phyloP scores from a whole-genome alignment of 73 alveolate genomes.

The Paramecium sexaurelia region DNA sequence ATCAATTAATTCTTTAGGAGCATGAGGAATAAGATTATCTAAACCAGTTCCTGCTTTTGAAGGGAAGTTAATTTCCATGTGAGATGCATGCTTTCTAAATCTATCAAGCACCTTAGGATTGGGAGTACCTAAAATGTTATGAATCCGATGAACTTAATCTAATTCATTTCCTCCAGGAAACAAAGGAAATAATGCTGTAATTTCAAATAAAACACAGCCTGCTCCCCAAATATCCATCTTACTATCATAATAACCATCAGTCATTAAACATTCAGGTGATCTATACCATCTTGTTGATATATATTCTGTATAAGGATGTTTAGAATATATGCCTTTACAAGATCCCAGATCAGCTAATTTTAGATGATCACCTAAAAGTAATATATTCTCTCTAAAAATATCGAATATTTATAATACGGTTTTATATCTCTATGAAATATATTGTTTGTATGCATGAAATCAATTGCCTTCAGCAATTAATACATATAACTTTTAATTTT shows the following conservation, averaged over 20 bases:
- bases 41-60: conserved; percentile 77
- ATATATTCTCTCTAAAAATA: conserved; percentile 73
- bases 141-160: conserved; percentile 86
- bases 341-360: conserved; percentile 95
- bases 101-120: conserved; percentile 71
- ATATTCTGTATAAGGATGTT: conserved; percentile 94
- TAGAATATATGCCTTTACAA: conserved; percentile 92
- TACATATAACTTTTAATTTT: conserved; percentile 82
- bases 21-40: conserved; percentile 75
- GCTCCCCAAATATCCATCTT: conserved; percentile 98
- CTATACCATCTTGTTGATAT: conserved; percentile 91
- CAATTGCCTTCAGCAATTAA: conserved; percentile 87
- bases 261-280: conserved; percentile 83
- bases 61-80: conserved; percentile 79
- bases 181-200: conserved; percentile 88
- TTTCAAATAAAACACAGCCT: conserved; percentile 94
- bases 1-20: conserved; percentile 73
- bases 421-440: conserved; percentile 92
- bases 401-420: conserved; percentile 71
- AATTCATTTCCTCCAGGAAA: conserved; percentile 94
- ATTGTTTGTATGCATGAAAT: conserved; percentile 89
- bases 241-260: conserved; percentile 94
- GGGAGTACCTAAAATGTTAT: conserved; percentile 86
- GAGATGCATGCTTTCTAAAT: conserved; percentile 80
- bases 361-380: conserved; percentile 75